Evolutionary conservation across 768 basidiomycete genomes (phyloP), one percentile per base, ranked within the genome.

Genomic region (Hygrophorus russula): DNA sequence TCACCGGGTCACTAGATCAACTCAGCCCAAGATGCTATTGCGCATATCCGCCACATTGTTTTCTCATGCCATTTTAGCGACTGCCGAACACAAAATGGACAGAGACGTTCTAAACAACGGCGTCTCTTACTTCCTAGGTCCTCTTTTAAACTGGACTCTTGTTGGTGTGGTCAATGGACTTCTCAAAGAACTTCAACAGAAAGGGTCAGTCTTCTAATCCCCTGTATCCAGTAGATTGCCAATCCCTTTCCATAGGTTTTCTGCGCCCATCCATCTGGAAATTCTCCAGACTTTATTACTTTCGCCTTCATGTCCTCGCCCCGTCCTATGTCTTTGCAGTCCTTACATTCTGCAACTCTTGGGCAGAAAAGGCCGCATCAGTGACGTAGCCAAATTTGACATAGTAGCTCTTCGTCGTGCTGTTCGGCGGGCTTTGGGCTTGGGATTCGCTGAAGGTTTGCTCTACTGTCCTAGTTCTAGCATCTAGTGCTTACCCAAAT

Each of bases 131-230:
- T 88, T 89, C 52, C 71, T 78, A 15, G 75, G 77, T 4, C 75
- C 79, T 0, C 62, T 89, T 14, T 66, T 90, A 32, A 79, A 74
- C 48, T 90, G 87, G 87, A 87, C 85, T 0, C 69, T 88, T 4
- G 78, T 80, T 2, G 82, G 83, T 2, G 76, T 88, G 9, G 67
- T 87, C 42, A 74, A 73, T 55, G 73, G 69, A 1, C 65, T 89
- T 44, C 57, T 78, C 19, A 67, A 62, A 46, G 82, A 88, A 40
- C 68, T 85, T 31, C 68, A 75, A 42, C 65, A 68, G 27, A 68
- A 61, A 47, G 65, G 65, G 84, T 84, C 51, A 51, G 69, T 53
- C 32, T 11, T 38, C 7, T 13, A 14, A 11, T 14, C n/a, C 20
- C 17, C 35, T 32, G n/a, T 17, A 44, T 19, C 36, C 31, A 46